Base-by-base conservation (phyloP, 306 rosid genomes). In the Boehmeria nivea region DNA sequence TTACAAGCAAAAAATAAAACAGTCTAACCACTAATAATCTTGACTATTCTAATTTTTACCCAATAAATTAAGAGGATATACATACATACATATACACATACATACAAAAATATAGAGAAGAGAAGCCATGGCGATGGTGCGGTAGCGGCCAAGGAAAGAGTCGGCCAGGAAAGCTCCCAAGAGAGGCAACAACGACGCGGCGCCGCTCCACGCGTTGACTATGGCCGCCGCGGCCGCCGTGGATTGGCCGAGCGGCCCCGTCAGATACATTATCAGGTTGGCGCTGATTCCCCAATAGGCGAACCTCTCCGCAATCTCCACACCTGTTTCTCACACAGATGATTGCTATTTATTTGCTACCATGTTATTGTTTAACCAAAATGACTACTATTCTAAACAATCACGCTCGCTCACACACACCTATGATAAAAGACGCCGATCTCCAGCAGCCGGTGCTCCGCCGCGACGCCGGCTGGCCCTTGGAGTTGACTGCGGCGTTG, bases 371-470 rank as follows among this genome's bases (percentile, higher is more conserved):
- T n/a, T n/a, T n/a, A n/a, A n/a, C n/a, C n/a, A n/a, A n/a, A n/a
- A n/a, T n/a, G n/a, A n/a, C n/a, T n/a, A n/a, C n/a, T n/a, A n/a
- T n/a, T n/a, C n/a, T n/a, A n/a, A n/a, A n/a, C n/a, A n/a, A n/a
- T n/a, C n/a, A n/a, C n/a, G n/a, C n/a, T n/a, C n/a, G n/a, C n/a
- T 31, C 9, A 31, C 9, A 10, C 4, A 5, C 45, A 74, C 83
- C 78, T 24, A 81, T 74, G 14, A 77, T 68, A 25, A 77, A 60
- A 0, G 28, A 33, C 0, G 87, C 81, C 17, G 83, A 74, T 34
- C 78, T 72, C 87, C 87, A 81, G 19, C 77, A 55, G 42, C 87
- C 87, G n/a, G 81, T 63, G 10, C 14, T 19, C 24, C 57, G 54
- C 58, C 72, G 21, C 24, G 8, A 21, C 39, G 21, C 63, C 2